Evolutionary conservation across 805 yeast species (phyloP), one percentile per base, ranked within the genome.

Genomic region (Wickerhamomyces hampshirensis): DNA sequence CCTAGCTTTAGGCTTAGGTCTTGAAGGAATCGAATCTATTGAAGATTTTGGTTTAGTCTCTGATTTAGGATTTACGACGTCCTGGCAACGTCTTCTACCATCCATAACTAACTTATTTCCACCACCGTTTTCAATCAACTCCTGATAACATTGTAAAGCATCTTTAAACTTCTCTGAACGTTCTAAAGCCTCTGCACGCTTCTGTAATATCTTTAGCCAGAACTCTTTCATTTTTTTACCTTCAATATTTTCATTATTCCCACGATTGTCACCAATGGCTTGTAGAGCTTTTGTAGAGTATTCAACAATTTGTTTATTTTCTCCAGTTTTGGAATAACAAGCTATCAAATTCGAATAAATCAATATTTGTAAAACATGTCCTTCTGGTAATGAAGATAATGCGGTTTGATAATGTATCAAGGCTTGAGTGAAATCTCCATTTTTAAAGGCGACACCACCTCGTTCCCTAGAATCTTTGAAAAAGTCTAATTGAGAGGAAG

Each of bases 131-230:
- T 75, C 73, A 13, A 93, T 68, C 34, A 89, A 66, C 23, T 65
- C 57, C 39, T 70, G 72, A 66, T 87, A 91, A 5, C 73, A 55
- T 0, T 59, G 65, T 18, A 84, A 64, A 0, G 97, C 81, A 6
- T 71, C 79, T 37, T 68, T 55, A 58, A 71, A 85, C 46, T 71
- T 73, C 50, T 93, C 99, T 35, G 78, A 51, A 57, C 77, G 77
- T 59, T 93, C 99, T 28, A 79, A 67, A 2, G 91, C 80, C 53
- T 93, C 97, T 0, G 96, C 97, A 44, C 76, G 75, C 42, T 82
- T 76, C 3, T 73, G 61, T 33, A 77, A 57, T 13, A 91, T 66
- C 57, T 87, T 89, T 17, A 73, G 59, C 82, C 88, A 86, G 58
- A 93, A 77, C 13, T 76, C 78, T 52, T 73, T 77, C 42, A 83